Evolutionary conservation across 2,329 filamentous ascomycete genomes (phyloP), one percentile per base, ranked within the genome.

Genomic region (Didymosphaeria variabile): DNA sequence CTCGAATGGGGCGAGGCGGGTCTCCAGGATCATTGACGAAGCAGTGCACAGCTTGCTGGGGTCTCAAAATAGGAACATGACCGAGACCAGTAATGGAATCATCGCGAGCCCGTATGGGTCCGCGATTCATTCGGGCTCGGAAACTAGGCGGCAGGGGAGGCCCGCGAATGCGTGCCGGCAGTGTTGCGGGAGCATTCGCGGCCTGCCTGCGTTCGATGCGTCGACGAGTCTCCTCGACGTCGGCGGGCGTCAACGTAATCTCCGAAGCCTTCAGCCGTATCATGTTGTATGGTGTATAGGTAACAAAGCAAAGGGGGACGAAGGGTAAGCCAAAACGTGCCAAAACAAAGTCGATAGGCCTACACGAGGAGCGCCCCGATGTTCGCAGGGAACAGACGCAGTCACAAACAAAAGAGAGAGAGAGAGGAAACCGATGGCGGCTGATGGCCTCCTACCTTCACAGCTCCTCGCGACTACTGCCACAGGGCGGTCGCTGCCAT

Each of bases 241-340:
- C 75, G 7, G 74, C 75, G 9, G 76, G 63, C 9, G 75, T 76
- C 66, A 79, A 55, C 21, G 70, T 72, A 44, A 79, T 74, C 63
- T 79, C 77, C 49, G 77, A 75, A 1, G 75, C 71, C 29, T 69
- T 69, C 21, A 74, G 67, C 49, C 77, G 77, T 60, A 79, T 63
- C 77, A 79, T 79, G 44, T 23, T 36, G 53, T 19, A 23, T 57
- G 55, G 54, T 51, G 17, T 42, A 19, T 5, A 19, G 40, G 21
- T 47, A 46, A 44, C n/a, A 21, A 38, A 36, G 46, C 65, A 55
- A 34, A 57, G 26, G 59, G 62, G 26, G 60, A 53, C 63, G 55
- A 55, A 49, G 40, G 52, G 42, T 23, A 34, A 56, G 47, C 58
- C 54, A 50, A 53, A 63, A 59, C 15, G 38, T 61, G 52, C 55